Percentiles rank a stretch among this genome's conserved stretches.
Evolutionary conservation across 208 protist genomes (phyloP).

Genomic region (Crithidia sp.): DNA sequence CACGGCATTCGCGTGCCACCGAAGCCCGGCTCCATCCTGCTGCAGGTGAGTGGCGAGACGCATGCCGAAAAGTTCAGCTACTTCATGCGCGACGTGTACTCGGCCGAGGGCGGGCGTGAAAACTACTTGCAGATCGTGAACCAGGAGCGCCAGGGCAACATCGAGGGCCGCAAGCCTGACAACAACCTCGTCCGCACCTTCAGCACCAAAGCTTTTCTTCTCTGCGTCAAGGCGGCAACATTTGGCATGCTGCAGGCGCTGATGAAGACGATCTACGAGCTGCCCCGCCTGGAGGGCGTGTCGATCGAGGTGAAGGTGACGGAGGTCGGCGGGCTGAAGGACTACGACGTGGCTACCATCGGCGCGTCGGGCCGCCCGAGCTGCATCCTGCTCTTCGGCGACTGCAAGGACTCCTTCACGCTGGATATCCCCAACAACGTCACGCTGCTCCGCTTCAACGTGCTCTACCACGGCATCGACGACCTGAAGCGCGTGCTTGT

Average conservation of each 20-base stretch:
- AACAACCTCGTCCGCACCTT: slow-evolving; percentile 84
- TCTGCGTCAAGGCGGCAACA: slow-evolving; percentile 84
- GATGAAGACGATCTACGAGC: slow-evolving; percentile 86
- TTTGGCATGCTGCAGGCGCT: slow-evolving; percentile 92
- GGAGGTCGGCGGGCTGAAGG: slow-evolving; percentile 74
- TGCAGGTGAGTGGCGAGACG: slow-evolving; percentile 88
- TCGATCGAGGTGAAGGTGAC: slow-evolving; percentile 75
- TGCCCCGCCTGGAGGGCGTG: slow-evolving; percentile 80
- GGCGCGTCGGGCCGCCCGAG: slow-evolving; percentile 68
- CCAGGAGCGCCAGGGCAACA: slow-evolving; percentile 71
- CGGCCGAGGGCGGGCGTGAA: slow-evolving; percentile 75
- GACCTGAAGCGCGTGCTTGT: slow-evolving; percentile 82
- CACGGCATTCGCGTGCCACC: slow-evolving; percentile 82
- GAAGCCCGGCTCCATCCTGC: slow-evolving; percentile 81
- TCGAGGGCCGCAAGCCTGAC: slow-evolving; percentile 85
- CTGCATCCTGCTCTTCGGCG: slow-evolving; percentile 85
- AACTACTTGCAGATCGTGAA: slow-evolving; percentile 85
- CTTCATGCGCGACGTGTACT: slow-evolving; percentile 91
- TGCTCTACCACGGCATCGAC: slow-evolving; percentile 90
- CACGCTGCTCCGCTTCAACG: slow-evolving; percentile 76
- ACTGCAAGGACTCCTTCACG: slow-evolving; percentile 60
- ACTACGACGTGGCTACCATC: slow-evolving; percentile 73
- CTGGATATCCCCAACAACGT: slow-evolving; percentile 83
- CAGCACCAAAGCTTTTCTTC: slow-evolving; percentile 69
- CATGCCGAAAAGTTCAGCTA: slow-evolving; percentile 87